Percentiles rank a stretch among this genome's conserved stretches.
These are phyloP conservation scores for Pugionium dolabratum DNA, from an alignment of 345 rosid genomes.

Conservation along the genomic window DNA sequence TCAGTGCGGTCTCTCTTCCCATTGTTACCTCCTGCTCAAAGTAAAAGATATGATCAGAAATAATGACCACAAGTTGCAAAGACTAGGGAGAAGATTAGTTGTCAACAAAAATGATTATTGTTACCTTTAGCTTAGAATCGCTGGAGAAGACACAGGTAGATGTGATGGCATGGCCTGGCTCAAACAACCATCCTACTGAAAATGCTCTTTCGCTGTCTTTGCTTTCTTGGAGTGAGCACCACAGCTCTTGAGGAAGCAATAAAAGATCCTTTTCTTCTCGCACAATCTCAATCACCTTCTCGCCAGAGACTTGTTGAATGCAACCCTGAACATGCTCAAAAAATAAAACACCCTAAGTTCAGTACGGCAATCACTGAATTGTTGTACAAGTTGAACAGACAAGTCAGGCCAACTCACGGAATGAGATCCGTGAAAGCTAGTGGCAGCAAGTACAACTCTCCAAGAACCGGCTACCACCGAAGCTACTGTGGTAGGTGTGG, in stretches of 20 bases:
- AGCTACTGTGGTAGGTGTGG: slow-evolving; percentile 60
- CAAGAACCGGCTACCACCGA: slow-evolving; percentile 58
- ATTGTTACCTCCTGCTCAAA: slow-evolving; percentile 32
- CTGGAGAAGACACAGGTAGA: slow-evolving; percentile 66
- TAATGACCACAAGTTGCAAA: slow-evolving; percentile 16
- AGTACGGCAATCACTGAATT: neutral
- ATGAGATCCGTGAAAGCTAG: slow-evolving; percentile 47
- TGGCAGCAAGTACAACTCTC: slow-evolving; percentile 54
- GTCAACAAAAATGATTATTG: neutral
- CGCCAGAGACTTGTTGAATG: slow-evolving; percentile 51
- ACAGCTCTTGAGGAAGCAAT: slow-evolving; percentile 75
- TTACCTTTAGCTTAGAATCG: slow-evolving; percentile 59
- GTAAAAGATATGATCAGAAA: neutral
- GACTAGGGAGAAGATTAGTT: slow-evolving; percentile 10
- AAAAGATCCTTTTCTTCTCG: slow-evolving; percentile 58
- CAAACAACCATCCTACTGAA: slow-evolving; percentile 77
- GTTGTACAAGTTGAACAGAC: neutral
- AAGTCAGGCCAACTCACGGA: slow-evolving; percentile 31
- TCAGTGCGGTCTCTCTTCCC: slow-evolving; percentile 37
- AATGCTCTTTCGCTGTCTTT: slow-evolving; percentile 46
- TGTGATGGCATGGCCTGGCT: slow-evolving; percentile 54
- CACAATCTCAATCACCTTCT: slow-evolving; percentile 41
- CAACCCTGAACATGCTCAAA: slow-evolving; percentile 41
- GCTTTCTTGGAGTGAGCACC: slow-evolving; percentile 62
- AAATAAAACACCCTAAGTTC: neutral